These are phyloP conservation scores for Centella asiatica DNA, from an alignment of 129 eudicot genomes.

Conservation along the genomic window DNA sequence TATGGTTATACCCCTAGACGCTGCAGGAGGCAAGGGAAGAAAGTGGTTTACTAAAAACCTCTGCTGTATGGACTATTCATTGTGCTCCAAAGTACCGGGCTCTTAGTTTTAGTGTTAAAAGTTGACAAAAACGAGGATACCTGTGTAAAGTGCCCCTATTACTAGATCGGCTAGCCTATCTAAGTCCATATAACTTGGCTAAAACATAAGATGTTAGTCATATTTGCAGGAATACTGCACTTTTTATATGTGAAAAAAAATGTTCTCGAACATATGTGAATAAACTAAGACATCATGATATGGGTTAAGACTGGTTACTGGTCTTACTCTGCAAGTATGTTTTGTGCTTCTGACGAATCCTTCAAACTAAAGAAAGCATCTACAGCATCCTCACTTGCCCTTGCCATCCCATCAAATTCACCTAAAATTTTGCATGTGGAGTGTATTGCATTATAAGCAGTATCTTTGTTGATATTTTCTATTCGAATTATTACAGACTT, in stretches of 20 bases:
- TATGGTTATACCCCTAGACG: too few relatives aligned
- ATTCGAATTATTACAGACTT: slow-evolving; percentile 24
- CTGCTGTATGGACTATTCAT: too few relatives aligned
- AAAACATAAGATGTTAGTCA: too few relatives aligned
- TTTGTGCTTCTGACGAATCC: slow-evolving; percentile 3
- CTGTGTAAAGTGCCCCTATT: too few relatives aligned
- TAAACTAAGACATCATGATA: not conserved
- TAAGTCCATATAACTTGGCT: too few relatives aligned
- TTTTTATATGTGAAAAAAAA: not conserved
- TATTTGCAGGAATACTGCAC: not conserved
- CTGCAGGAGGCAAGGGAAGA: too few relatives aligned
- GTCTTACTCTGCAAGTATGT: slow-evolving; percentile 26
- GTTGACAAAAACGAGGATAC: too few relatives aligned
- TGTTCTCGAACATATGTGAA: not conserved
- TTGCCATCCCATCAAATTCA: slow-evolving; percentile 20
- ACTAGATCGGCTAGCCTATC: too few relatives aligned
- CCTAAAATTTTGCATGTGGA: slow-evolving; percentile 25
- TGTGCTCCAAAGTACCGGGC: too few relatives aligned
- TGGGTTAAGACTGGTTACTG: not conserved
- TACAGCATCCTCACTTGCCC: slow-evolving; percentile 12
- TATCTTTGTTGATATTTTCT: slow-evolving; percentile 11
- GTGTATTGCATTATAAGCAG: slow-evolving; percentile 16
- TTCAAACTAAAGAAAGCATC: slow-evolving; percentile 27
- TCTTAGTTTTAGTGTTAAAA: too few relatives aligned
- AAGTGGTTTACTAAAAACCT: too few relatives aligned